Evolutionary conservation across 148 eudicot species (phyloP).

Genomic region (Rhododendron williamsianum): DNA sequence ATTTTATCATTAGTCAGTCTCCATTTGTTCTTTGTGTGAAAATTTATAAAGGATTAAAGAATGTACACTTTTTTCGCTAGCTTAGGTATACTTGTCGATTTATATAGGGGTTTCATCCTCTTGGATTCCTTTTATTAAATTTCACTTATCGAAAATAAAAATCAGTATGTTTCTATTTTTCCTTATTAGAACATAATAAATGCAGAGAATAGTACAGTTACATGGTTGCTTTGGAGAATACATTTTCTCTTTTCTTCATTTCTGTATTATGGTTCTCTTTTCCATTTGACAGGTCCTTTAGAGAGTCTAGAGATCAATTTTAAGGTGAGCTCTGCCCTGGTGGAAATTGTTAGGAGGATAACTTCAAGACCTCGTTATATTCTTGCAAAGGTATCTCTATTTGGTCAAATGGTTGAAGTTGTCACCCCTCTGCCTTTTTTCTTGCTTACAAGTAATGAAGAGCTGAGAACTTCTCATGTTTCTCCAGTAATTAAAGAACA

Average conservation of each 20-base stretch:
- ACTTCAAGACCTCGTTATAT: slow-evolving; percentile 82
- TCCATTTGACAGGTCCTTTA: slow-evolving; percentile 54
- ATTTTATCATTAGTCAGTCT: background rate
- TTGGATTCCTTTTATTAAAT: background rate
- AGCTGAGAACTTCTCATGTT: background rate
- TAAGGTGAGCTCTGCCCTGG: slow-evolving; percentile 97
- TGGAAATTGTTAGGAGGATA: slow-evolving; percentile 82
- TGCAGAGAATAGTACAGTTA: background rate
- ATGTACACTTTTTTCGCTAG: background rate
- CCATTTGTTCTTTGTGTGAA: background rate
- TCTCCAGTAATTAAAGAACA: background rate
- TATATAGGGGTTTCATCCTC: background rate
- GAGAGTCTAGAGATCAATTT: slow-evolving; percentile 92
- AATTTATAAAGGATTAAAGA: background rate
- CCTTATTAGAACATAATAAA: background rate
- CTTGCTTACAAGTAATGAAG: background rate
- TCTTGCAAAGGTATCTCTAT: slow-evolving; percentile 79
- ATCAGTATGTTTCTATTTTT: background rate
- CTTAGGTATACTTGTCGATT: background rate
- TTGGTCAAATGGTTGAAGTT: background rate
- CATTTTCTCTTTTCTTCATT: background rate
- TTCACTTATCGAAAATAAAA: background rate
- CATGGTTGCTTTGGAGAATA: background rate
- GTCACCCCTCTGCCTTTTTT: background rate
- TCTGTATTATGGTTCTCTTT: background rate